Evolutionary conservation across 495 filamentous ascomycete species (phyloP), one percentile per base, ranked within the genome.

Genomic region (Aspergillus sclerotiicarbonarius): DNA sequence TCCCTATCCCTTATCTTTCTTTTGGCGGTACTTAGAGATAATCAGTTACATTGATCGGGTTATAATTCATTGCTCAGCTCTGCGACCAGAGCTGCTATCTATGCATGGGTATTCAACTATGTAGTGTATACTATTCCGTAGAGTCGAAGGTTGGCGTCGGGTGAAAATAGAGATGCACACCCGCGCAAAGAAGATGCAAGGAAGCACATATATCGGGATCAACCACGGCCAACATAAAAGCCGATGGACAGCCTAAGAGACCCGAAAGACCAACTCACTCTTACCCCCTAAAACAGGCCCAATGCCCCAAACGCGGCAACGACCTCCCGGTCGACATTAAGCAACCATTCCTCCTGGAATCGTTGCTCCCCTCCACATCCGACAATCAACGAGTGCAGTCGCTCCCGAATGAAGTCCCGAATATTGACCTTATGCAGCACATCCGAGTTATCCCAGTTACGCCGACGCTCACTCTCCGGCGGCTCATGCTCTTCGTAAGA

Each of bases 291-390:
- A 19, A 79, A 49, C 55, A 85, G 54, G 6, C 78, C 79, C 65
- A 87, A 64, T 29, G 76, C 79, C 31, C 70, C 75, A 71, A 96
- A 98, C 1, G 80, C 85, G 16, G 66, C 66, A 53, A 96, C 61
- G 3, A 98, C 89, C 43, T 95, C 86, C 43, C 78, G 76, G 73
- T 98, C 94, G 33, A 97, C 90, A 76, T 95, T 90, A n/a, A 80
- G 79, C n/a, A 90, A 71, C 88, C 88, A 97, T 45, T 90, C 80
- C 45, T 83, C 79, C 71, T 87, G 80, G 71, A 97, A 96, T 15
- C 71, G 76, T 64, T 87, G 80, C 51, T 84, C 82, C 2, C 92
- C 91, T 4, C 92, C 93, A 57, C 79, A 82, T 5, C 79, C 73
- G 54, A 72, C 74, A 56, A 96, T 82, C n/a, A 89, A 74, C 1